These are phyloP conservation scores for Mycocentrospora acerina DNA, from an alignment of 2,329 filamentous ascomycete species.

Conservation along the genomic window DNA sequence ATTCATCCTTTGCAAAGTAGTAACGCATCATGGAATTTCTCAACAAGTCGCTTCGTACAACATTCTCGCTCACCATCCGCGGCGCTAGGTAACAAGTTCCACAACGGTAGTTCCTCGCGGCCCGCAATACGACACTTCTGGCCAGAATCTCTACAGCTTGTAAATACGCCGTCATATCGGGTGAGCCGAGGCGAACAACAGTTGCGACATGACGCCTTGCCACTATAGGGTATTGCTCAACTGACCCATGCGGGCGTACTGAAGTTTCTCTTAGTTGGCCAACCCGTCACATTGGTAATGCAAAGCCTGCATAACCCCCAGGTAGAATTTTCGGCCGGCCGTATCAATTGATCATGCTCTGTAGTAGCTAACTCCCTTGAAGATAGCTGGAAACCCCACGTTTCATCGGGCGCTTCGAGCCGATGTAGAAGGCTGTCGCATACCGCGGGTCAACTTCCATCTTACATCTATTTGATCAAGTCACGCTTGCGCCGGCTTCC, in stretches of 20 bases:
- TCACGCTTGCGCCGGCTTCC: not conserved
- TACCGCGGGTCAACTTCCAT: not conserved
- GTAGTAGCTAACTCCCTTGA: conserved; percentile 15
- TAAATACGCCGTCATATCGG: not conserved
- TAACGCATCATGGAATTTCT: no score
- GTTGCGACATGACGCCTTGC: conserved; percentile 15
- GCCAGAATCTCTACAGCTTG: not conserved
- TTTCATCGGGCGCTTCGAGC: not conserved
- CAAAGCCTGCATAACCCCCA: conserved; percentile 14
- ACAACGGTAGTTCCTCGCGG: no score
- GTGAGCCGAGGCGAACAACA: not conserved
- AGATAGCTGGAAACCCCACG: conserved; percentile 10
- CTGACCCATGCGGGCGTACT: conserved; percentile 17
- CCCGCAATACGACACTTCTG: not conserved
- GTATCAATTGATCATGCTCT: conserved; percentile 13
- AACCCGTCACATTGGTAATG: conserved; percentile 17
- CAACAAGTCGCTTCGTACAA: no score
- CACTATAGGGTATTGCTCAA: conserved; percentile 18
- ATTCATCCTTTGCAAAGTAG: no score
- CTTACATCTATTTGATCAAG: not conserved
- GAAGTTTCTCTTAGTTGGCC: conserved; percentile 23
- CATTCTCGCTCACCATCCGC: no score
- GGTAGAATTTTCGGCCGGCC: conserved; percentile 16
- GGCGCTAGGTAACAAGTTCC: no score
- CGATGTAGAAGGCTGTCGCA: not conserved